A percentile compares a stretch with the other conserved stretches of the same genome.
These are phyloP conservation scores for Microglena sp. DNA, from an alignment of 139 green algal species.

Conservation along the genomic window DNA sequence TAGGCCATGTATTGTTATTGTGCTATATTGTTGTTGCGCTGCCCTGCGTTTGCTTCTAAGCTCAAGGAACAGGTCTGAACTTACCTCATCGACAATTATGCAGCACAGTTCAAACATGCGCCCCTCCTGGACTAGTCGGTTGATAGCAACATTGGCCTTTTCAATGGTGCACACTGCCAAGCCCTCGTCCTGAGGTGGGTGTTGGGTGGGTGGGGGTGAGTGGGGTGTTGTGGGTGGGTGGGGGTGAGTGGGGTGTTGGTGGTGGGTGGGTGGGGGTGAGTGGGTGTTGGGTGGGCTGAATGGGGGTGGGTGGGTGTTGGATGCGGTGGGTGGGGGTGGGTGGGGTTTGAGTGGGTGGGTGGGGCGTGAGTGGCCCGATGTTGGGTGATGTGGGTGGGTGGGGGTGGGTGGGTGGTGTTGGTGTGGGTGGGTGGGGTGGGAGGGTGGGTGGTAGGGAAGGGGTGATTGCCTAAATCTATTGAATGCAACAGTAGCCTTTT, in stretches of 20 bases:
- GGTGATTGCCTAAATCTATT: too few relatives aligned
- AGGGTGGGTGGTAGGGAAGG: too few relatives aligned
- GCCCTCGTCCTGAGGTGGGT: slow-evolving; percentile 21
- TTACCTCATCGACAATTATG: slow-evolving; percentile 76
- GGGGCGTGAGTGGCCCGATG: too few relatives aligned
- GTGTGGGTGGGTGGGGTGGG: too few relatives aligned
- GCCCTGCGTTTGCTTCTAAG: slow-evolving; percentile 62
- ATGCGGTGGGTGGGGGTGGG: too few relatives aligned
- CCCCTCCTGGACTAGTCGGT: slow-evolving; percentile 36
- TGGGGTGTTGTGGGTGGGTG: neutral
- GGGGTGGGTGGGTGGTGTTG: too few relatives aligned
- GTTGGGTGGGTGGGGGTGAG: neutral
- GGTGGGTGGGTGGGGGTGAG: neutral
- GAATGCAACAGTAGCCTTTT: too few relatives aligned
- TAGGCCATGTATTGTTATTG: too few relatives aligned
- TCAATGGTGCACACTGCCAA: slow-evolving; percentile 65
- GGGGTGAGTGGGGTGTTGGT: neutral
- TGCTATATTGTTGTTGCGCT: too few relatives aligned
- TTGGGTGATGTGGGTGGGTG: too few relatives aligned
- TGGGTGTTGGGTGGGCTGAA: neutral
- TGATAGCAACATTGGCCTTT: slow-evolving; percentile 69
- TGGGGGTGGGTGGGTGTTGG: too few relatives aligned
- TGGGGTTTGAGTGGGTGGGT: too few relatives aligned
- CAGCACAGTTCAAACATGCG: slow-evolving; percentile 47
- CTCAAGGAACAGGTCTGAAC: slow-evolving; percentile 82